A percentile compares a stretch with the other conserved stretches of the same genome.
These are phyloP conservation scores for Crotalaria pallida DNA, from an alignment of 306 rosid genomes.

Conservation along the genomic window DNA sequence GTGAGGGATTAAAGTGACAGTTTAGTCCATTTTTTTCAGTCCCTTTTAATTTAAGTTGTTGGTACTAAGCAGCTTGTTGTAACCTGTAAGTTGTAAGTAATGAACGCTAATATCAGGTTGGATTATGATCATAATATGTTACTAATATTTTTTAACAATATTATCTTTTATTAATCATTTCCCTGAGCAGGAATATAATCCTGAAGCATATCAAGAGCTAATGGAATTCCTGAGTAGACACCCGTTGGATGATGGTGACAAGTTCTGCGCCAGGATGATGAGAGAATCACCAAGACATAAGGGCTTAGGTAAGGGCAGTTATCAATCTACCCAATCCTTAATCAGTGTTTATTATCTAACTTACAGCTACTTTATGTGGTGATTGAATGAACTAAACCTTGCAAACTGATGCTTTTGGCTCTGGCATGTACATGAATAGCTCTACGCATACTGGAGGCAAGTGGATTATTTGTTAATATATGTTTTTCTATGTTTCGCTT, in stretches of 20 bases:
- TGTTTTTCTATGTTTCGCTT: background rate
- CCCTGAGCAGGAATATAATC: slow-evolving; percentile 71
- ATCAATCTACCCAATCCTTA: background rate
- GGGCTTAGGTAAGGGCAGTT: slow-evolving; percentile 46
- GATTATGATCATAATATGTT: background rate
- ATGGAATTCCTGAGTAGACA: slow-evolving; percentile 67
- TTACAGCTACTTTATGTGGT: background rate
- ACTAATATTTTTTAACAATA: background rate
- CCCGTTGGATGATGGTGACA: slow-evolving; percentile 80
- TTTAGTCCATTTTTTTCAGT: too few species aligned
- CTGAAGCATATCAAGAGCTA: slow-evolving; percentile 74
- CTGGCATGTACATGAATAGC: slow-evolving; percentile 50
- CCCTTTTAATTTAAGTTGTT: background rate
- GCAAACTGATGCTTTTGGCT: background rate
- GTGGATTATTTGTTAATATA: slow-evolving; percentile 16
- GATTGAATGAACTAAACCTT: slow-evolving; percentile 24
- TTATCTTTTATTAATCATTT: slow-evolving; percentile 21
- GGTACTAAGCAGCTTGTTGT: background rate
- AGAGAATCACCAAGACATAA: slow-evolving; percentile 88
- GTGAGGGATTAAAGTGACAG: too few species aligned
- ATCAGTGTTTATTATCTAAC: slow-evolving; percentile 5
- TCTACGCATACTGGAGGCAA: slow-evolving; percentile 81
- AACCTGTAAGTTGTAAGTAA: too few species aligned
- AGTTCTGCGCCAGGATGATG: slow-evolving; percentile 79
- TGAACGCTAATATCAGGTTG: background rate